These are phyloP conservation scores for Conticribra guillardii DNA, from an alignment of 108 stramenopile genomes.

Conservation along the genomic window DNA sequence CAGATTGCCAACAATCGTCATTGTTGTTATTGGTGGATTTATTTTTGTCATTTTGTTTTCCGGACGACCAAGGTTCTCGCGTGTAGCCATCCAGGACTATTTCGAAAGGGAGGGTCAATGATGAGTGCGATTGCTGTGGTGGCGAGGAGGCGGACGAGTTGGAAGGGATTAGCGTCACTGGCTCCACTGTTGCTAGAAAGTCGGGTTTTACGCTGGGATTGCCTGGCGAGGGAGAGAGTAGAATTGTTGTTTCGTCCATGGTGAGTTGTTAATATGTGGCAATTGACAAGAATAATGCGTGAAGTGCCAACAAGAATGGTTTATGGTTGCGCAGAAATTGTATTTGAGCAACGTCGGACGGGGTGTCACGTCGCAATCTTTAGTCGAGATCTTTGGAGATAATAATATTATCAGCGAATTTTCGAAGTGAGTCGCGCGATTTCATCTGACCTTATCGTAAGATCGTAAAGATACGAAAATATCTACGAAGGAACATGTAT, in stretches of 20 bases:
- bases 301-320: too few species aligned
- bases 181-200: constrained; percentile 68
- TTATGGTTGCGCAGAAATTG: too few species aligned
- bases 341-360: too few species aligned
- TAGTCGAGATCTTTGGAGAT: too few species aligned
- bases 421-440: too few species aligned
- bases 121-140: neutral
- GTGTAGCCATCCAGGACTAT: constrained; percentile 78
- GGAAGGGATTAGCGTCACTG: constrained; percentile 20
- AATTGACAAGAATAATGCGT: too few species aligned
- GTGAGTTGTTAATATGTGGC: too few species aligned
- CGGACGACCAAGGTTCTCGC: constrained; percentile 74
- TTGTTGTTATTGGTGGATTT: constrained; percentile 21
- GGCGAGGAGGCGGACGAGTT: neutral
- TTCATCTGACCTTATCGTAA: too few species aligned
- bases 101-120: constrained; percentile 42
- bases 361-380: too few species aligned
- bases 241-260: constrained; percentile 47
- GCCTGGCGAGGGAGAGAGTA: constrained; percentile 36
- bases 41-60: constrained; percentile 13
- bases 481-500: too few species aligned
- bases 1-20: constrained; percentile 13
- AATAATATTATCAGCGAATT: too few species aligned
- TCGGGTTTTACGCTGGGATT: constrained; percentile 71
- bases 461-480: too few species aligned